These are phyloP conservation scores for Chlorella sorokiniana DNA, from an alignment of 139 green algal genomes.

Conservation along the genomic window DNA sequence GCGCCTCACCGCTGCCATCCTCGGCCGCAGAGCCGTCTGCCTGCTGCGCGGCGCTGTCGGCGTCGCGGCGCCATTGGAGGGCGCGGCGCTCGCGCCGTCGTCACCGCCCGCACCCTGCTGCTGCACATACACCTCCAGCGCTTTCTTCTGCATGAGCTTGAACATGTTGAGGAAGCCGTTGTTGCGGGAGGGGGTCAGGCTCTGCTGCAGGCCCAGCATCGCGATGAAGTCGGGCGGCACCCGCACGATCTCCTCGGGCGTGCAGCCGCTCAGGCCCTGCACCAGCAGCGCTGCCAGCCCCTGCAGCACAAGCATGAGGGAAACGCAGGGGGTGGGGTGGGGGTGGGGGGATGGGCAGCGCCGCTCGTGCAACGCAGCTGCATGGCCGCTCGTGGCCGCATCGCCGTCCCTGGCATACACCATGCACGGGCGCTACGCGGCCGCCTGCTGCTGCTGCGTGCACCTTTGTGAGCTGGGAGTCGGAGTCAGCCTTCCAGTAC, in stretches of 20 bases:
- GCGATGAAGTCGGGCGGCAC: conserved; percentile 86
- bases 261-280: conserved; percentile 86
- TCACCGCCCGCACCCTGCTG: background rate
- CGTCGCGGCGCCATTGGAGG: background rate
- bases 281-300: conserved; percentile 91
- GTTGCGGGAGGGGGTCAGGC: conserved; percentile 94
- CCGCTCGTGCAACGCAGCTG: no score
- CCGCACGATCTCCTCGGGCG: conserved; percentile 66
- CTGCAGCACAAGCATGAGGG: conserved; percentile 31
- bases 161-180: conserved; percentile 99
- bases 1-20: background rate
- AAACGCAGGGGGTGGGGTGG: background rate
- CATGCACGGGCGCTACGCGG: no score
- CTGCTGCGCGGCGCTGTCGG: background rate
- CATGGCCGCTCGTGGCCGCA: no score
- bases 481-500: conserved; percentile 93
- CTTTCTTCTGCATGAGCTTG: conserved; percentile 73
- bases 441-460: no score
- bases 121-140: conserved; percentile 56
- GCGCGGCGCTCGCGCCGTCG: background rate
- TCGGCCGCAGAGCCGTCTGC: background rate
- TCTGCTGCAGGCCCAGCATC: conserved; percentile 92
- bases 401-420: no score
- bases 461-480: conserved; percentile 96
- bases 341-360: no score